phyloP scores from a whole-genome alignment of 192 early-diverging fungal species.

The Linnemannia hyalina region DNA sequence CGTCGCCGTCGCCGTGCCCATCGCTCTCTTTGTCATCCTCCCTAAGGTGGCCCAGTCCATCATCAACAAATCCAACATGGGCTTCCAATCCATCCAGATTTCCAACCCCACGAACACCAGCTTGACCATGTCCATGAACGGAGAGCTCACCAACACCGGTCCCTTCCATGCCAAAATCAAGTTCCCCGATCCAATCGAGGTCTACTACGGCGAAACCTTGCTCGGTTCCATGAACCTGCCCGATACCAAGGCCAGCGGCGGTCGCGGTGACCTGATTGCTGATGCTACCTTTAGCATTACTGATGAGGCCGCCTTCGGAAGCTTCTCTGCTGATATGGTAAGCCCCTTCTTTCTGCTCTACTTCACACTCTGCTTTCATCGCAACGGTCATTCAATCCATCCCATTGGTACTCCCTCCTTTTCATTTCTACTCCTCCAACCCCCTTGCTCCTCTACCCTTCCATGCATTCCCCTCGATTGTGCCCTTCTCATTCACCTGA shows the following conservation, averaged over 20 bases:
- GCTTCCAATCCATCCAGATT: slow-evolving; percentile 51
- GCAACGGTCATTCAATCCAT: background rate
- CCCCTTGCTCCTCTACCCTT: background rate
- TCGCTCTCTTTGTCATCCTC: slow-evolving; percentile 66
- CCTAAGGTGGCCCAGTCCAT: slow-evolving; percentile 66
- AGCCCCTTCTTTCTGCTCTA: background rate
- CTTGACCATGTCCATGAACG: slow-evolving; percentile 45
- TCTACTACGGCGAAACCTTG: slow-evolving; percentile 58
- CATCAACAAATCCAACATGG: slow-evolving; percentile 59
- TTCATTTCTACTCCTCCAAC: background rate
- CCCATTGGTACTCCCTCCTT: background rate
- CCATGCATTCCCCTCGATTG: background rate
- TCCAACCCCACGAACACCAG: slow-evolving; percentile 52
- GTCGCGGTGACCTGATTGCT: slow-evolving; percentile 48
- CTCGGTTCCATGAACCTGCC: slow-evolving; percentile 59
- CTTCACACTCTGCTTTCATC: background rate
- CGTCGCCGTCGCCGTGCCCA: slow-evolving; percentile 60
- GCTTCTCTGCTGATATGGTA: slow-evolving; percentile 59
- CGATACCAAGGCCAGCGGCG: slow-evolving; percentile 58
- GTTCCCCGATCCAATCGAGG: slow-evolving; percentile 64
- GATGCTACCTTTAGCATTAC: slow-evolving; percentile 54
- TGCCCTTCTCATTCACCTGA: no score
- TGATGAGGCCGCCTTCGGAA: slow-evolving; percentile 56
- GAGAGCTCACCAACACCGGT: slow-evolving; percentile 54
- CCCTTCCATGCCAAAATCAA: slow-evolving; percentile 63